Percentiles rank a stretch among this genome's conserved stretches.
These are phyloP conservation scores for Apodospora peruviana DNA, from an alignment of 495 filamentous ascomycete genomes.

Conservation along the genomic window DNA sequence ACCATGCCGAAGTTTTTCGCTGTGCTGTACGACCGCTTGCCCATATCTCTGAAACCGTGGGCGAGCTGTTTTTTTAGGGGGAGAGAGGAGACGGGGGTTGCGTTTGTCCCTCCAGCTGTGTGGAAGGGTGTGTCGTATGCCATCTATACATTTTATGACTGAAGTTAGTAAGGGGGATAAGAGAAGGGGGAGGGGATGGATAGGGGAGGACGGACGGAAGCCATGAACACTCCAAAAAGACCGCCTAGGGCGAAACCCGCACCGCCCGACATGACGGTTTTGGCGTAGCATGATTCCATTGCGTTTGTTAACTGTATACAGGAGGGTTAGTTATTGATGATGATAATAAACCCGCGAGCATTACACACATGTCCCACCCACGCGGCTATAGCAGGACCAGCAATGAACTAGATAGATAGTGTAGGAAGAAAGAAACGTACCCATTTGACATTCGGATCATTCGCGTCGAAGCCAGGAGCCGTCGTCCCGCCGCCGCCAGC, in stretches of 20 bases:
- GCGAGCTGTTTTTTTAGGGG: slow-evolving; percentile 77
- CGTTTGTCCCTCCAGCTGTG: slow-evolving; percentile 24
- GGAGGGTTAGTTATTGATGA: not conserved
- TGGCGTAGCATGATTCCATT: slow-evolving; percentile 86
- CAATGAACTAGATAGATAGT: not conserved
- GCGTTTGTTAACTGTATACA: slow-evolving; percentile 37
- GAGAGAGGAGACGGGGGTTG: slow-evolving; percentile 57
- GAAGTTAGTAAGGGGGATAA: not conserved
- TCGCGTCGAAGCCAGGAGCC: slow-evolving; percentile 22
- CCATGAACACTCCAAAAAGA: slow-evolving; percentile 94
- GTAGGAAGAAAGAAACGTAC: slow-evolving; percentile 1
- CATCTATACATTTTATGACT: slow-evolving; percentile 16
- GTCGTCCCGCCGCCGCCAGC: not conserved
- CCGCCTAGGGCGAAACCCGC: slow-evolving; percentile 90
- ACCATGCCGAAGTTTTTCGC: slow-evolving; percentile 95
- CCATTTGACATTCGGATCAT: slow-evolving; percentile 38
- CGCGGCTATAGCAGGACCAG: too few relatives aligned
- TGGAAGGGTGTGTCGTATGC: slow-evolving; percentile 31
- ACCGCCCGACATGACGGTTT: slow-evolving; percentile 74
- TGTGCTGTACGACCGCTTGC: slow-evolving; percentile 69
- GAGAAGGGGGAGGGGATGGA: not conserved
- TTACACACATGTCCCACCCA: too few relatives aligned
- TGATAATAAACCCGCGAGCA: too few relatives aligned
- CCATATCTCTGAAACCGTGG: slow-evolving; percentile 90
- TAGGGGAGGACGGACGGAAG: slow-evolving; percentile 56